Base-by-base conservation (phyloP, 2,329 filamentous ascomycete species). In the Thermothelomyces thermophilus region DNA sequence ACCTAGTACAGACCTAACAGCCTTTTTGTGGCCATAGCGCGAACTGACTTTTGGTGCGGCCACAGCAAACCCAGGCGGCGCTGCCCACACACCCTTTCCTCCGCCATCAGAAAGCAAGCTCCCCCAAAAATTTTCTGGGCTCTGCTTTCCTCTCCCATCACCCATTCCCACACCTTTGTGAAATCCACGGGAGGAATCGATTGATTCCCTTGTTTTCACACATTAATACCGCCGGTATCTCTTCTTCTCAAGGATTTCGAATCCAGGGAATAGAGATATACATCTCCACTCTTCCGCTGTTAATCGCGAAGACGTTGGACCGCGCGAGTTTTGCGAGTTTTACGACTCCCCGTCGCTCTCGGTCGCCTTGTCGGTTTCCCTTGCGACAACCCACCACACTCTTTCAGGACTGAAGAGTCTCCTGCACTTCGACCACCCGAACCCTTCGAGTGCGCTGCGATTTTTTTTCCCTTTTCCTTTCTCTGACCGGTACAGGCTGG, bases 371-470 rank as follows among this genome's bases (percentile, higher is more conserved):
- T 39, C 24, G 37, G 41, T 45, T 39, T 24, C 13, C 34, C 53
- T 54, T 53, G 54, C 56, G 51, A 54, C 53, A 54, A 48, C 16
- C 46, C 37, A 51, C 53, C 52, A 60, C 58, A 48, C 52, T 60
- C 58, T 58, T 58, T 60, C 44, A 56, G 37, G 42, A 48, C 51
- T 52, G 58, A 54, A 53, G 56, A 54, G 46, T 52, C 56, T 47
- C 45, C 49, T 44, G 39, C 35, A 44, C 28, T 47, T 48, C 42
- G 53, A 53, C 49, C 50, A 50, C 48, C 47, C 44, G 52, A 52
- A 40, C 44, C 48, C 11, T 44, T 51, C 37, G 42, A 51, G 46
- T 53, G 48, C 41, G 31, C n/a, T 45, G 43, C 53, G 28, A 48
- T 45, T 16, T 24, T 42, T 16, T 36, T 31, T 14, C 14, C 14